These are phyloP conservation scores for Fimicolochytrium jonesii DNA, from an alignment of 192 early-diverging fungal species.

Conservation along the genomic window DNA sequence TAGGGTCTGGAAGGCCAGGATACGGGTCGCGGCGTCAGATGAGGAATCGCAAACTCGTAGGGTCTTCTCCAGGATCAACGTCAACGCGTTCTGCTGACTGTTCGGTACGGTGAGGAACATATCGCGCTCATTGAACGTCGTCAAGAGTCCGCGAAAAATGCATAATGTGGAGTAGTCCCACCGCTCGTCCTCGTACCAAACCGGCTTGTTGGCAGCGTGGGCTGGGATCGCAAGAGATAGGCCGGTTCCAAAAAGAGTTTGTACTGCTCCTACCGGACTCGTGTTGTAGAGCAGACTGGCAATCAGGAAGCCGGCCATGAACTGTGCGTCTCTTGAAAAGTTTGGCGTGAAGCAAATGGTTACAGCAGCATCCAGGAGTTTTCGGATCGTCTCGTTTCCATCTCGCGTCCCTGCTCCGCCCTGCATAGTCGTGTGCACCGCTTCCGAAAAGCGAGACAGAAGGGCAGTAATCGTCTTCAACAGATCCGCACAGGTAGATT, in stretches of 20 bases:
- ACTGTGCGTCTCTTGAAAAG: slow-evolving; percentile 30
- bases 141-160: slow-evolving; percentile 26
- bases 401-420: neutral
- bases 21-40: slow-evolving; percentile 22
- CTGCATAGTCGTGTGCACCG: neutral
- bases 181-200: slow-evolving; percentile 4
- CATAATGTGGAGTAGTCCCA: slow-evolving; percentile 13
- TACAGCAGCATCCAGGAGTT: neutral
- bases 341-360: slow-evolving; percentile 10
- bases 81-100: neutral
- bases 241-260: neutral
- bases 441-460: slow-evolving; percentile 14
- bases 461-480: slow-evolving; percentile 24
- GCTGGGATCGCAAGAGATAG: no score
- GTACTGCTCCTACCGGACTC: neutral
- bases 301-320: slow-evolving; percentile 33
- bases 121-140: no score
- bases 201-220: neutral
- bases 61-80: slow-evolving; percentile 10
- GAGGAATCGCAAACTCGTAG: slow-evolving; percentile 9
- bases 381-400: neutral
- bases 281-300: neutral
- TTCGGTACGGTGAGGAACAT: neutral
- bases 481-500: slow-evolving; percentile 21
- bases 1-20: slow-evolving; percentile 33